These are phyloP conservation scores for Aspergillus brasiliensis DNA, from an alignment of 2,329 filamentous ascomycete genomes.

Conservation along the genomic window DNA sequence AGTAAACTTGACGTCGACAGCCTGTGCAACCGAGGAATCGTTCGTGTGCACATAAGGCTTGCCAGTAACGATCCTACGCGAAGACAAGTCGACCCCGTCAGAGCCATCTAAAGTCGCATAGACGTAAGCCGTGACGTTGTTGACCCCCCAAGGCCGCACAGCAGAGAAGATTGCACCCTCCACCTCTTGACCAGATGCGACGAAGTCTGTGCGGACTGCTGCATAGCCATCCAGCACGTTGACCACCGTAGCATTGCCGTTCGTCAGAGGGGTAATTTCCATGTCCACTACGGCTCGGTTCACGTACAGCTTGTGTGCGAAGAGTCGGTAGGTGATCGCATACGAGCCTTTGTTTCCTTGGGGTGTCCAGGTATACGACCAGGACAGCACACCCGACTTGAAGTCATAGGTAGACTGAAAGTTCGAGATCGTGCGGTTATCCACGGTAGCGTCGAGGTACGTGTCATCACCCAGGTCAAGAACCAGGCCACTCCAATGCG, in stretches of 20 bases:
- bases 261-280: constrained; percentile 57
- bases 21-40: constrained; percentile 66
- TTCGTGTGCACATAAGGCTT: constrained; percentile 57
- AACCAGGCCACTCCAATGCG: constrained; percentile 66
- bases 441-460: constrained; percentile 63
- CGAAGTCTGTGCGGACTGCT: constrained; percentile 65
- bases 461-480: constrained; percentile 57
- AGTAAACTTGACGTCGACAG: constrained; percentile 55
- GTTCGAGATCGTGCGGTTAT: constrained; percentile 59
- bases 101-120: constrained; percentile 49
- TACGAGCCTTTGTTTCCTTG: constrained; percentile 50
- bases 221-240: constrained; percentile 69
- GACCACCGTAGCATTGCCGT: constrained; percentile 60
- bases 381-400: constrained; percentile 63
- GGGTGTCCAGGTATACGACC: constrained; percentile 69
- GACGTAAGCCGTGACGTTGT: constrained; percentile 64
- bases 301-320: constrained; percentile 64
- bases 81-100: constrained; percentile 45
- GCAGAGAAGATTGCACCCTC: constrained; percentile 63
- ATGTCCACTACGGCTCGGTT: constrained; percentile 64
- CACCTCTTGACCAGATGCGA: constrained; percentile 59
- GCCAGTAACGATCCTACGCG: constrained; percentile 47
- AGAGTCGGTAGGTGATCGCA: constrained; percentile 65
- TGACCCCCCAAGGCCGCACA: constrained; percentile 64
- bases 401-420: constrained; percentile 66